Base-by-base conservation (phyloP, 164 flowering plant genomes). In the Cinnamomum chago region DNA sequence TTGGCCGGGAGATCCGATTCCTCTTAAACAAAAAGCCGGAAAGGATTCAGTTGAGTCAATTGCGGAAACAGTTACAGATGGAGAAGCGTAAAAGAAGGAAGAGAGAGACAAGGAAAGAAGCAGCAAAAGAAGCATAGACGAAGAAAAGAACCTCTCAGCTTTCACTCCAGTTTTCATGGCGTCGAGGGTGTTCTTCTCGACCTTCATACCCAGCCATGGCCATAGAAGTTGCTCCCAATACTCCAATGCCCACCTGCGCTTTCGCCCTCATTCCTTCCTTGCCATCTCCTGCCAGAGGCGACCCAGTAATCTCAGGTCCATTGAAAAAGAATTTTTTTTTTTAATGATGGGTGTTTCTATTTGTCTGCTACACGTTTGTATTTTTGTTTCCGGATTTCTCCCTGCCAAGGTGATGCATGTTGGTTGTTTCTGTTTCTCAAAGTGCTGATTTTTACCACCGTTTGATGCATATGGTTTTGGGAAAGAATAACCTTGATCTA, bases 221-320 rank as follows among this genome's bases (percentile, higher is more conserved):
- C 73, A 78, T 11, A 77, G 80, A n/a, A 58, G 77, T 2, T 67
- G 68, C 70, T 65, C 70, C 58, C 76, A 69, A 28, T 77, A 72
- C 22, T 76, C 75, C 24, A 81, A 72, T 76, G 70, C 73, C 2
- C 78, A 76, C 0, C 74, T 77, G 20, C 77, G 74, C 58, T 20
- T 73, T 2, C 76, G 83, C 66, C 76, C 81, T 71, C 81, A 52
- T 18, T 82, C 89, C 4, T 77, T 75, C 51, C 64, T 71, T n/a
- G 86, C 82, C 9, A 81, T 84, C 75, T 81, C 88, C 23, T 86
- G 91, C 75, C 86, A 81, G 76, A 82, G 85, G 88, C 86, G 93
- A 2, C 88, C 80, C 6, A 86, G 89, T 10, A 81, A 78, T 74
- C 75, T 79, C 82, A 85, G 93, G 96, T 90, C 60, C 65, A 35